Evolutionary conservation across 1,139 yeast species (phyloP).

Genomic region (Nematodospora anomalae): DNA sequence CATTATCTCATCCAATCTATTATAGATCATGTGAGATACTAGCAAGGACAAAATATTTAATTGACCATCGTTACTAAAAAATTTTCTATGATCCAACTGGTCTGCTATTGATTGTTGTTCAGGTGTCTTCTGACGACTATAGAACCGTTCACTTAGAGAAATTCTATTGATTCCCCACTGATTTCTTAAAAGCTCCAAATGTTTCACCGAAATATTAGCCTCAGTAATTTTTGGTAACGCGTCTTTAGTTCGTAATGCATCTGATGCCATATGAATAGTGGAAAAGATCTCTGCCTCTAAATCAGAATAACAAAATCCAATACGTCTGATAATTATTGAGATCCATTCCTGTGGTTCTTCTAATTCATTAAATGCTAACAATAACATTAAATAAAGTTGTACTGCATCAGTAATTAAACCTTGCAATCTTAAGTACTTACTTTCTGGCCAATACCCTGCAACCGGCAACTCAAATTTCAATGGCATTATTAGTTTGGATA

Average conservation of each 20-base stretch:
- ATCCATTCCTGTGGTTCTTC: conserved; percentile 32
- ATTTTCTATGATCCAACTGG: conserved; percentile 28
- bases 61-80: conserved; percentile 37
- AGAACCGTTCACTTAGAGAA: conserved; percentile 31
- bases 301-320: conserved; percentile 35
- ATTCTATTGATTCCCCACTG: conserved; percentile 32
- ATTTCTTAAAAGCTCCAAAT: conserved; percentile 27
- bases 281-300: conserved; percentile 34
- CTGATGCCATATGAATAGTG: conserved; percentile 34
- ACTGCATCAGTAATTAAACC: conserved; percentile 28
- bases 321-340: conserved; percentile 25
- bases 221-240: conserved; percentile 37
- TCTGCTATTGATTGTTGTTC: conserved; percentile 18
- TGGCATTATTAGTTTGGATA: conserved; percentile 24
- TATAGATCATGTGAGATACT: conserved; percentile 34
- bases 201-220: conserved; percentile 33
- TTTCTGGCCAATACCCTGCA: conserved; percentile 38
- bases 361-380: conserved; percentile 27
- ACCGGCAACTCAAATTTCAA: conserved; percentile 34
- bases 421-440: conserved; percentile 27
- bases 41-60: conserved; percentile 30
- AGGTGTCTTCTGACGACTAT: conserved; percentile 10
- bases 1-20: conserved; percentile 32
- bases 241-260: conserved; percentile 25
- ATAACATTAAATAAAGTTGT: conserved; percentile 29